Evolutionary conservation across 2,329 filamentous ascomycete species (phyloP).

Genomic region (Fusarium nurragi): DNA sequence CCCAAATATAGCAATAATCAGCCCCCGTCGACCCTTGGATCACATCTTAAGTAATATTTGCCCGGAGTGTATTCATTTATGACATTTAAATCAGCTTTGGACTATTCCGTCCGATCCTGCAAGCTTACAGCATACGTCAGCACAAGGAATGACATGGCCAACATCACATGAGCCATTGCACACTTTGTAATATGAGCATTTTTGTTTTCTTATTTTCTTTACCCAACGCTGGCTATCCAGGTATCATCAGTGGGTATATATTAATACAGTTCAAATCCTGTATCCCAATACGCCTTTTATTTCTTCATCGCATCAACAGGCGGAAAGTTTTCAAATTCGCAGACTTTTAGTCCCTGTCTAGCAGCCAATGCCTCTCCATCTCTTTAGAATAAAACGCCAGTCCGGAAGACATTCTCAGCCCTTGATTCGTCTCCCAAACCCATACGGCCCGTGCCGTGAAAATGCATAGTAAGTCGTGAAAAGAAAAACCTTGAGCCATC

Average conservation of each 20-base stretch:
- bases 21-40: neutral
- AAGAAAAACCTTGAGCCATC: constrained; percentile 22
- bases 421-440: constrained; percentile 60
- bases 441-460: constrained; percentile 41
- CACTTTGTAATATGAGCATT: neutral
- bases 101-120: neutral
- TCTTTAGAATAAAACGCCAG: constrained; percentile 39
- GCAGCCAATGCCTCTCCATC: constrained; percentile 9
- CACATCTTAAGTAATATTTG: neutral
- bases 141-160: neutral
- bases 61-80: neutral
- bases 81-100: neutral
- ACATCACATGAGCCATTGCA: neutral
- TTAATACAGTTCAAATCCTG: constrained; percentile 27
- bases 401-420: constrained; percentile 62
- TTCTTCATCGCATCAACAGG: neutral
- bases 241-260: constrained; percentile 36
- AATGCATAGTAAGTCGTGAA: constrained; percentile 41
- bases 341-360: constrained; percentile 3
- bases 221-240: constrained; percentile 32
- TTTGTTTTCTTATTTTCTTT: constrained; percentile 13
- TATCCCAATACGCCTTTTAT: constrained; percentile 21
- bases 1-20: constrained; percentile 8
- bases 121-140: neutral
- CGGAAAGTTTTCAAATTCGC: neutral